phyloP scores from a whole-genome alignment of 192 early-diverging fungal genomes.

The Borealophlyctis nickersoniae region DNA sequence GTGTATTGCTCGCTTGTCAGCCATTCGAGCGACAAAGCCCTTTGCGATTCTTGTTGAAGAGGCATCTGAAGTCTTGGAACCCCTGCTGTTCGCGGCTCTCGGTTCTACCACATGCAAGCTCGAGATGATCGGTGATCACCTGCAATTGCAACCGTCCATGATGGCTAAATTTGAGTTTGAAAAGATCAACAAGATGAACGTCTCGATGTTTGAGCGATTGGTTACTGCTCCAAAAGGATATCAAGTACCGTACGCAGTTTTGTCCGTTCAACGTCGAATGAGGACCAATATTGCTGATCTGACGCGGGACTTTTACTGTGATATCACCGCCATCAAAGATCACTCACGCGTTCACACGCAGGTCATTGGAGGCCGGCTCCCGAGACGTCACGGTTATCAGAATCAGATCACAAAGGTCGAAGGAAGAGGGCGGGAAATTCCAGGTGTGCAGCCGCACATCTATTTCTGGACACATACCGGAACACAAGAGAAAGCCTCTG shows the following conservation, averaged over 20 bases:
- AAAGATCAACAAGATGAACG: slow-evolving; percentile 35
- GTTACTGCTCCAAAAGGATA: slow-evolving; percentile 20
- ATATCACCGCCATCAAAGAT: slow-evolving; percentile 29
- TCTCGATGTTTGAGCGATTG: slow-evolving; percentile 37
- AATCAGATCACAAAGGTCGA: neutral
- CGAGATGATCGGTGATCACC: slow-evolving; percentile 40
- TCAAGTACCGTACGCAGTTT: slow-evolving; percentile 26
- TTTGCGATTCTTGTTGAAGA: slow-evolving; percentile 41
- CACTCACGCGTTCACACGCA: slow-evolving; percentile 10
- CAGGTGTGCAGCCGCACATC: slow-evolving; percentile 25
- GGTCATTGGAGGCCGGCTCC: slow-evolving; percentile 20
- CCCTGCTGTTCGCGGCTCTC: slow-evolving; percentile 33
- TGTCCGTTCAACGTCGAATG: slow-evolving; percentile 35
- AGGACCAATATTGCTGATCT: slow-evolving; percentile 31
- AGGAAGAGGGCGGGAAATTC: slow-evolving; percentile 27
- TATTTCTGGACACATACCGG: slow-evolving; percentile 37
- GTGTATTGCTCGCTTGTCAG: slow-evolving; percentile 34
- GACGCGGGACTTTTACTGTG: slow-evolving; percentile 35
- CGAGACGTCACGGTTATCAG: too few relatives aligned
- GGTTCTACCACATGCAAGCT: slow-evolving; percentile 23
- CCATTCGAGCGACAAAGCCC: slow-evolving; percentile 35
- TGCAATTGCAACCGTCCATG: slow-evolving; percentile 31
- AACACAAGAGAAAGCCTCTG: slow-evolving; percentile 16
- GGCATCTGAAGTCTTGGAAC: slow-evolving; percentile 39
- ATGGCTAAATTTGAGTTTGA: slow-evolving; percentile 42